Evolutionary conservation across 2,329 filamentous ascomycete species (phyloP), one percentile per base, ranked within the genome.

Genomic region (Fusarium buharicum): DNA sequence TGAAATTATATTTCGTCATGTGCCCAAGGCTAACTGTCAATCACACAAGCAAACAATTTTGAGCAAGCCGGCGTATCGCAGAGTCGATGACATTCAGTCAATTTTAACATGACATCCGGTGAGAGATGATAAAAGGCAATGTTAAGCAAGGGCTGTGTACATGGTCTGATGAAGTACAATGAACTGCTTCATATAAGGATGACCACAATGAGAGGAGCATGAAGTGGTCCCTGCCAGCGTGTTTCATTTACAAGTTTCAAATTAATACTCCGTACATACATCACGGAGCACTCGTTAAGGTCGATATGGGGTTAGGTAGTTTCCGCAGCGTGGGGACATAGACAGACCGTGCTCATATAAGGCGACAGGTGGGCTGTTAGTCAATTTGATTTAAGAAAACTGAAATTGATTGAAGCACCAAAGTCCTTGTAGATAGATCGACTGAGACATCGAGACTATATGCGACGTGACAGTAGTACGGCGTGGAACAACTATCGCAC

Each of bases 161-260:
- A 8, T 24, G 27, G 4, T 28, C 27, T 10, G 27, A 28, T 5
- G 33, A 18, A 10, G 33, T 8, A 36, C n/a, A 33, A 28, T 48
- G 37, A 17, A 34, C n/a, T 54, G 60, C 59, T 54, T 58, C 52
- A 55, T 34, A 49, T 51, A 50, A 18, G 50, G 37, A 31, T 31
- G 16, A 40, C 16, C 16, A n/a, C 41, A 16, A 39, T 10, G 30
- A 40, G 22, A 24, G 4, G 22, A 22, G 13, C 11, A 36, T 34
- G 50, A 48, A 20, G 13, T 36, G 12, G 28, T 20, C 55, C 55
- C 36, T 61, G 59, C 16, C 37, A 36, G n/a, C 18, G 24, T 37
- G 37, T 58, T 55, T 55, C 54, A 53, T 31, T 38, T 36, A 20
- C 28, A 43, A 44, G 49, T 36, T 53, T 57, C 38, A 47, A 27